Conservation (phyloP, 2,329 filamentous ascomycete genomes). For the Ilyonectria destructans region DNA sequence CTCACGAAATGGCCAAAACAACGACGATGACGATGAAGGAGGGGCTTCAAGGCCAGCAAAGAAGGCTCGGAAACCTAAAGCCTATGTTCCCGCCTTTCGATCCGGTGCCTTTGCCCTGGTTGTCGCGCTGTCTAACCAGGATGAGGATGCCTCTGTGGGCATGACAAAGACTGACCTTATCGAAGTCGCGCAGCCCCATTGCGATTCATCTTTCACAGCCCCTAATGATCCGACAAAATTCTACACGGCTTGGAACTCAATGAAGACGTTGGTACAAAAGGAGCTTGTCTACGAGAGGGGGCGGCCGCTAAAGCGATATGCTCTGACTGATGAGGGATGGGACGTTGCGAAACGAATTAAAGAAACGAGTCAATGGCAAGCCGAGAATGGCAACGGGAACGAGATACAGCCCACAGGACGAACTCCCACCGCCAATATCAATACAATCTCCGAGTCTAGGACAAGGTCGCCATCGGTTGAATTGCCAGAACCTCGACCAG, state of each 20-base stretch:
- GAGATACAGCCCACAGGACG: constrained; percentile 27
- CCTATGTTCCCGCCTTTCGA: constrained; percentile 81
- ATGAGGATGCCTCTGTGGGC: constrained; percentile 67
- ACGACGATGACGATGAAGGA: constrained; percentile 56
- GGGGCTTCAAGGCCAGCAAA: constrained; percentile 65
- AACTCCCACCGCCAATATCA: constrained; percentile 16
- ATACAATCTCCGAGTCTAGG: constrained; percentile 12
- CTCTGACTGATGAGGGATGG: constrained; percentile 84
- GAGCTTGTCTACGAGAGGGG: constrained; percentile 82
- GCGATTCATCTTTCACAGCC: constrained; percentile 81
- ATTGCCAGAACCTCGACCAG: constrained; percentile 27
- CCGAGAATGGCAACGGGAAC: constrained; percentile 42
- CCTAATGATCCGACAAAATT: constrained; percentile 78
- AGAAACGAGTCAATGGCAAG: constrained; percentile 61
- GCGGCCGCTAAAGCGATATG: constrained; percentile 78
- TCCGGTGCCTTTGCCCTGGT: constrained; percentile 84
- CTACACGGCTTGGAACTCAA: constrained; percentile 88
- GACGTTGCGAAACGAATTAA: constrained; percentile 79
- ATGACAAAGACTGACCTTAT: constrained; percentile 80
- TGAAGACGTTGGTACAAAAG: constrained; percentile 82
- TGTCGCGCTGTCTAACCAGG: constrained; percentile 74
- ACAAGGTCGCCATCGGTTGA: constrained; percentile 41
- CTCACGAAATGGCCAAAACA: constrained; percentile 48
- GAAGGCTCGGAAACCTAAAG: constrained; percentile 72
- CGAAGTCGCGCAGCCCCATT: constrained; percentile 79